A percentile compares a stretch with the other conserved stretches of the same genome.
phyloP scores from a whole-genome alignment of 192 early-diverging fungal genomes.

The Pilobolus umbonatus region DNA sequence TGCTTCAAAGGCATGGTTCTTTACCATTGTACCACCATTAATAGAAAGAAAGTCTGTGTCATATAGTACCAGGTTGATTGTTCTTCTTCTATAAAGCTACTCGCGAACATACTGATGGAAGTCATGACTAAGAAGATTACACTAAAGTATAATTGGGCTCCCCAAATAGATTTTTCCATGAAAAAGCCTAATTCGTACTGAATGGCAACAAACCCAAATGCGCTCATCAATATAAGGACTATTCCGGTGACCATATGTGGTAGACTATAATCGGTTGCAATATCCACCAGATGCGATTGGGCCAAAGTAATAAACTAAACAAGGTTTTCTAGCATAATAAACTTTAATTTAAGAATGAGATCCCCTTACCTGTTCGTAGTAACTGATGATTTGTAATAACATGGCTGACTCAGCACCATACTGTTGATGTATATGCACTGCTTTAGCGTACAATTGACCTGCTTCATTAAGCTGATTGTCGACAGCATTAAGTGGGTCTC shows the following conservation, averaged over 20 bases:
- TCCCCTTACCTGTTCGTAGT: too few relatives aligned
- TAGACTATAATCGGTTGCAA: slow-evolving; percentile 29
- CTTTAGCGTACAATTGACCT: neutral
- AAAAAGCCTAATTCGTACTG: too few relatives aligned
- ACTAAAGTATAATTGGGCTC: too few relatives aligned
- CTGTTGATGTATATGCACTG: slow-evolving; percentile 5
- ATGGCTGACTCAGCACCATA: neutral
- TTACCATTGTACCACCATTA: slow-evolving; percentile 40
- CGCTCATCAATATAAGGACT: slow-evolving; percentile 5
- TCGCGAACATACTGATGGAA: slow-evolving; percentile 54
- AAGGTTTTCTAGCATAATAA: too few relatives aligned
- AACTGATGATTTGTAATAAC: too few relatives aligned
- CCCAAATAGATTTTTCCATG: too few relatives aligned
- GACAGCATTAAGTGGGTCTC: neutral
- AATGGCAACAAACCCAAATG: neutral
- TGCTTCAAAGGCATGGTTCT: neutral
- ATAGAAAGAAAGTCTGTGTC: slow-evolving; percentile 54
- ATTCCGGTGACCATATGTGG: slow-evolving; percentile 20
- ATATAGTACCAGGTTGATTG: slow-evolving; percentile 73
- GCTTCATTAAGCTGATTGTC: neutral
- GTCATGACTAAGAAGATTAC: too few relatives aligned
- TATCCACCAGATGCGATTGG: slow-evolving; percentile 14
- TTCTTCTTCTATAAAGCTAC: slow-evolving; percentile 74
- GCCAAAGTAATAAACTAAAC: slow-evolving; percentile 27
- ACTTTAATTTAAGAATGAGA: too few relatives aligned